phyloP scores from a whole-genome alignment of 805 yeast genomes.

The Cyberlindnera galapagoensis region DNA sequence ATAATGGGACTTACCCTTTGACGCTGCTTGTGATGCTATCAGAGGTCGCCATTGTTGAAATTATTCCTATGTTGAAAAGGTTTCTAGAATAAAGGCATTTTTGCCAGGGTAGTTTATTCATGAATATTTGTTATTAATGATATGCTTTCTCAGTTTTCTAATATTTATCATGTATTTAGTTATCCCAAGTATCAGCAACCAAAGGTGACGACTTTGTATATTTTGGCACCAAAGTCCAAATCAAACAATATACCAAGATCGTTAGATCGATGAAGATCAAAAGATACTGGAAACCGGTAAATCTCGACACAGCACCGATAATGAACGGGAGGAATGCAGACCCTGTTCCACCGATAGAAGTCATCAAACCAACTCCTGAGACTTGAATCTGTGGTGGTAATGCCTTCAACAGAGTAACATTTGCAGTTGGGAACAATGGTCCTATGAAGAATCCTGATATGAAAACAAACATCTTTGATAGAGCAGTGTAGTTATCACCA shows the following conservation, averaged over 20 bases:
- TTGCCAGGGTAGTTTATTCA: too few species aligned
- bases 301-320: conserved; percentile 39
- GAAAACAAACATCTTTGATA: conserved; percentile 21
- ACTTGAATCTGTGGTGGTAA: conserved; percentile 57
- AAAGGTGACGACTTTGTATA: too few species aligned
- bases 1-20: too few species aligned
- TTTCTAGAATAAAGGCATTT: too few species aligned
- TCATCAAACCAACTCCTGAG: conserved; percentile 64
- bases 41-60: too few species aligned
- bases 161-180: too few species aligned
- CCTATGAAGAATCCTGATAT: conserved; percentile 57
- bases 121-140: too few species aligned
- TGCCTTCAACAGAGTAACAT: conserved; percentile 54
- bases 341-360: conserved; percentile 80
- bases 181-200: too few species aligned
- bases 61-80: too few species aligned
- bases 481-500: conserved; percentile 5
- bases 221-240: conserved; percentile 5
- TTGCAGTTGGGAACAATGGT: conserved; percentile 68
- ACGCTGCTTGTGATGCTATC: too few species aligned
- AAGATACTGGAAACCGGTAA: conserved; percentile 7
- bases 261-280: conserved; percentile 7
- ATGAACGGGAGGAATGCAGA: conserved; percentile 69
- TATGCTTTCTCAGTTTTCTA: too few species aligned
- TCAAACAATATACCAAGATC: conserved; percentile 7